phyloP scores from a whole-genome alignment of 768 basidiomycete genomes.

The Hygrophorus russula region DNA sequence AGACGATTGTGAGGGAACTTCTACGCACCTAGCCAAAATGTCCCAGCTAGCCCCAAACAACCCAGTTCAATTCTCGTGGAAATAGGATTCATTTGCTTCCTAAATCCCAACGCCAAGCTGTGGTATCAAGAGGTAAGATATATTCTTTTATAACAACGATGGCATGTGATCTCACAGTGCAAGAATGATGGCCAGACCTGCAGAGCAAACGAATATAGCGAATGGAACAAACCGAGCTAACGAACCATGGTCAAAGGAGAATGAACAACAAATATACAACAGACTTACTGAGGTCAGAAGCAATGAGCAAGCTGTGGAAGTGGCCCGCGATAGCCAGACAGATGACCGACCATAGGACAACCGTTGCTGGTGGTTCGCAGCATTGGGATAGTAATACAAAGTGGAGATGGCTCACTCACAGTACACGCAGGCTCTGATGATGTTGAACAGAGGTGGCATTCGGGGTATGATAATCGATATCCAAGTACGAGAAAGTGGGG shows the following conservation, averaged over 20 bases:
- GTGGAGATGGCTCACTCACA: conserved; percentile 35
- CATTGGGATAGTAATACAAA: background rate
- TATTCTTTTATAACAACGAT: background rate
- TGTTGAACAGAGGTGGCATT: conserved; percentile 68
- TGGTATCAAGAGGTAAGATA: background rate
- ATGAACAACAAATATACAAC: conserved; percentile 1
- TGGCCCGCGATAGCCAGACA: conserved; percentile 73
- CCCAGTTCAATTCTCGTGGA: conserved; percentile 69
- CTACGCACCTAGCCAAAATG: conserved; percentile 68
- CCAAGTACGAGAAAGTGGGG: conserved; percentile 11
- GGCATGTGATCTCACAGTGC: conserved; percentile 40
- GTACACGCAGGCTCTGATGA: conserved; percentile 56
- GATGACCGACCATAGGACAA: conserved; percentile 66
- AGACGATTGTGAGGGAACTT: background rate
- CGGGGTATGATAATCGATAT: conserved; percentile 15
- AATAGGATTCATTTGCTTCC: conserved; percentile 63
- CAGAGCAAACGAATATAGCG: conserved; percentile 69
- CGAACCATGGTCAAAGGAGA: conserved; percentile 5
- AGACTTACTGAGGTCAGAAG: conserved; percentile 73
- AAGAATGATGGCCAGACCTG: conserved; percentile 56
- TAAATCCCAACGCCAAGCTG: conserved; percentile 56
- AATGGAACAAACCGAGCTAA: conserved; percentile 82
- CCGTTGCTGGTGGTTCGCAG: conserved; percentile 31
- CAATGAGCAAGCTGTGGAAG: conserved; percentile 57
- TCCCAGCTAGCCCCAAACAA: conserved; percentile 56